Evolutionary conservation across 2,329 filamentous ascomycete genomes (phyloP).

Genomic region (Dryadomyces quercivorus): DNA sequence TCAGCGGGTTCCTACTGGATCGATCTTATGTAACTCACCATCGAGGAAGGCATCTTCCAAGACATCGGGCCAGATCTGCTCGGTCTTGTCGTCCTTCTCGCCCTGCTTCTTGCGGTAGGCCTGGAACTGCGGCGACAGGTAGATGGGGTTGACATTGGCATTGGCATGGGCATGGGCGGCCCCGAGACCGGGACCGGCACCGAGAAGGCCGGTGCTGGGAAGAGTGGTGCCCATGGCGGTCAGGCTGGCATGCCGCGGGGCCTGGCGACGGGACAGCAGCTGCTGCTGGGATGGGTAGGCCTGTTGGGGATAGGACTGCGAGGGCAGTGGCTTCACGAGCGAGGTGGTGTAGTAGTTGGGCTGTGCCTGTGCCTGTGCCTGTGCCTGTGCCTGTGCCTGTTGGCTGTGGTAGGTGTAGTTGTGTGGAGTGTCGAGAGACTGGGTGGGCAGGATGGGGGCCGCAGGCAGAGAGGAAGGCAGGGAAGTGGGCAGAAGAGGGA

Average conservation of each 20-base stretch:
- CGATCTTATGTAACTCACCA: too few species aligned
- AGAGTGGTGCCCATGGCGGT: slow-evolving; percentile 3
- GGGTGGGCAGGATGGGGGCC: slow-evolving; percentile 35
- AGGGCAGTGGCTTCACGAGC: slow-evolving; percentile 7
- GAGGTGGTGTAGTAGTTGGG: slow-evolving; percentile 5
- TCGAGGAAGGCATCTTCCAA: slow-evolving; percentile 57
- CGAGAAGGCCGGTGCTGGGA: slow-evolving; percentile 1
- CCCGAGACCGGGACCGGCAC: neutral
- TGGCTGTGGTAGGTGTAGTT: slow-evolving; percentile 6
- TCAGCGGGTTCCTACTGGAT: too few species aligned
- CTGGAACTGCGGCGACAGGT: slow-evolving; percentile 49
- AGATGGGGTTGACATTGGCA: slow-evolving; percentile 41
- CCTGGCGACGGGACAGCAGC: slow-evolving; percentile 4
- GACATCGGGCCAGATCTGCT: slow-evolving; percentile 48
- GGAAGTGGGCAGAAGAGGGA: slow-evolving; percentile 4
- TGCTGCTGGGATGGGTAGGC: slow-evolving; percentile 6
- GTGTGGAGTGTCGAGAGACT: slow-evolving; percentile 27
- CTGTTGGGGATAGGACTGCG: slow-evolving; percentile 3
- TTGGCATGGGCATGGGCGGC: slow-evolving; percentile 1
- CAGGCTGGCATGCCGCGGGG: neutral
- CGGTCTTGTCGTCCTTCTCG: slow-evolving; percentile 50
- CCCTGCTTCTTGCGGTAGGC: slow-evolving; percentile 54
- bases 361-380: too few species aligned
- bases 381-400: slow-evolving; percentile 13
- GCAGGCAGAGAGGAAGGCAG: slow-evolving; percentile 19